Evolutionary conservation across 2,329 filamentous ascomycete species (phyloP).

Genomic region (Trichoderma brevicompactum): DNA sequence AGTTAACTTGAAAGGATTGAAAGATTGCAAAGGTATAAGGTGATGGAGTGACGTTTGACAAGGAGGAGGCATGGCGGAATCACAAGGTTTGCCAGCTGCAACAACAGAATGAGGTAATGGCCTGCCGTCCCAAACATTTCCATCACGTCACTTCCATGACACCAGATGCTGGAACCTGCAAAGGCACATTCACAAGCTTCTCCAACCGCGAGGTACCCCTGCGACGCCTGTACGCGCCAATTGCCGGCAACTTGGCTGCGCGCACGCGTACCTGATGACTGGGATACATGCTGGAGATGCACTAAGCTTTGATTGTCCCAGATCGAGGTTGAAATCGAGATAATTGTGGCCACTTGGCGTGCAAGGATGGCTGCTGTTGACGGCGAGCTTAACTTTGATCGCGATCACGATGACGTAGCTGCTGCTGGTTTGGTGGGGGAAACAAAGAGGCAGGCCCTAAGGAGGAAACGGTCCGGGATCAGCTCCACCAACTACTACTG

Average conservation of each 20-base stretch:
- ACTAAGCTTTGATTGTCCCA: conserved; percentile 18
- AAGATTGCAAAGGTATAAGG: not conserved
- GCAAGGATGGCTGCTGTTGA: not conserved
- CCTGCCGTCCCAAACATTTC: conserved; percentile 4
- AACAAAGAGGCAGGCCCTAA: not conserved
- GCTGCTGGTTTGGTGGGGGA: conserved; percentile 7
- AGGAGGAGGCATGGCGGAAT: conserved; percentile 8
- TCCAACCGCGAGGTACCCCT: not conserved
- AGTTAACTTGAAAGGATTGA: conserved; percentile 1
- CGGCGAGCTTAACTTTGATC: conserved; percentile 28
- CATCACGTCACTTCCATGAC: conserved; percentile 30
- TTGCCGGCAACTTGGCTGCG: not conserved
- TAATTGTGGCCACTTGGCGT: conserved; percentile 10
- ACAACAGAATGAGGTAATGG: conserved; percentile 27
- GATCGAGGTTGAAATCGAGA: conserved; percentile 19
- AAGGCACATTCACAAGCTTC: conserved; percentile 20
- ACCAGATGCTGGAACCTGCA: not conserved
- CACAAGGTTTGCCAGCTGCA: not conserved
- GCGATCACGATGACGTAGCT: conserved; percentile 34
- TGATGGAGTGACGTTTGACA: conserved; percentile 1
- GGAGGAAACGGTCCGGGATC: conserved; percentile 24
- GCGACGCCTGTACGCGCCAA: conserved; percentile 3
- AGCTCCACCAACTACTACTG: not conserved
- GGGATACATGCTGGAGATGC: not conserved
- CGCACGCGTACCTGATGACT: not conserved